Conservation (phyloP, 495 filamentous ascomycete genomes). For the Pyrenula massariospora region DNA sequence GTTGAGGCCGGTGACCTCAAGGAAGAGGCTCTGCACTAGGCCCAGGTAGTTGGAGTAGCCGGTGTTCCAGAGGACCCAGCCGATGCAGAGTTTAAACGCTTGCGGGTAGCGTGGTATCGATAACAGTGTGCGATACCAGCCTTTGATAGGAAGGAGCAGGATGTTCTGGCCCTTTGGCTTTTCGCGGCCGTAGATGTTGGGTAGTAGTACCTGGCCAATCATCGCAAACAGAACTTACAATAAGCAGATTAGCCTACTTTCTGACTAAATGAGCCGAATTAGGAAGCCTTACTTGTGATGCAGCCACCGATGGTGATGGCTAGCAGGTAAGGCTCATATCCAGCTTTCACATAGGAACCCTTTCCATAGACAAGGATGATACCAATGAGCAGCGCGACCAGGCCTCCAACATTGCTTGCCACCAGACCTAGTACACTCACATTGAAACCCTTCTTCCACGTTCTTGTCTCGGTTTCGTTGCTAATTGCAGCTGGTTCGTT, state of each 20-base stretch:
- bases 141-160: constrained; percentile 9
- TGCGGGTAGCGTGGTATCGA: constrained; percentile 9
- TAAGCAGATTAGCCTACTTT: not conserved
- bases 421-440: constrained; percentile 13
- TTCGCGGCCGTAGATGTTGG: constrained; percentile 7
- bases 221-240: constrained; percentile 6
- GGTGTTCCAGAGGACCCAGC: constrained; percentile 16
- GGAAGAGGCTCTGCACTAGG: constrained; percentile 8
- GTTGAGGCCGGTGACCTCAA: constrained; percentile 11
- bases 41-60: constrained; percentile 9
- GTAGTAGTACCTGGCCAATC: constrained; percentile 9
- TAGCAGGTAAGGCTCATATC: constrained; percentile 12
- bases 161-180: constrained; percentile 5
- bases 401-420: constrained; percentile 10
- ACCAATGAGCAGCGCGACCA: constrained; percentile 10
- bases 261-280: not conserved
- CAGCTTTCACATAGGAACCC: constrained; percentile 5
- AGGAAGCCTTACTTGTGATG: constrained; percentile 7
- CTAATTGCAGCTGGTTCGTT: not conserved
- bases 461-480: constrained; percentile 3
- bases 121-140: constrained; percentile 8
- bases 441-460: constrained; percentile 7
- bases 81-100: constrained; percentile 15
- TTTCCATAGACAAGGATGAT: constrained; percentile 12
- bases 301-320: constrained; percentile 11